phyloP scores from a whole-genome alignment of 148 eudicot genomes.

The Vaccinium myrtillus region DNA sequence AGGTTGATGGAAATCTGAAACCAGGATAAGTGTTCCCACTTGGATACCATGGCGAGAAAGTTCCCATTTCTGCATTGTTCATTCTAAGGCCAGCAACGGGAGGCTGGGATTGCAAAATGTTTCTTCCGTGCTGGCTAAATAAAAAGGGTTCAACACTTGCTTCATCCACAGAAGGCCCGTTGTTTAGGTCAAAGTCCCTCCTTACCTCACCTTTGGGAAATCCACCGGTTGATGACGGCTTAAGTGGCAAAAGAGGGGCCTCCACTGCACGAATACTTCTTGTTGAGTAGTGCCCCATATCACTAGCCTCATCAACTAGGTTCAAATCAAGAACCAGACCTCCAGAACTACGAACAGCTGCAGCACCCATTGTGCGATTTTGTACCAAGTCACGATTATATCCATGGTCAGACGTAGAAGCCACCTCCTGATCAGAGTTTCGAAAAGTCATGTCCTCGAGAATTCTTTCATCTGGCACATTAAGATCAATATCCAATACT shows the following conservation, averaged over 20 bases:
- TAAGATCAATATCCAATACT: slow-evolving; percentile 74
- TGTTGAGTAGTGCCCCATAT: slow-evolving; percentile 41
- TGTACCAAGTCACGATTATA: slow-evolving; percentile 5
- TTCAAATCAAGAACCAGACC: slow-evolving; percentile 89
- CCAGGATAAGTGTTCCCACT: slow-evolving; percentile 54
- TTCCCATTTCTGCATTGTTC: slow-evolving; percentile 40
- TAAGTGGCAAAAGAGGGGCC: slow-evolving; percentile 29
- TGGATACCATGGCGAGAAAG: slow-evolving; percentile 64
- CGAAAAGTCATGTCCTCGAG: slow-evolving; percentile 51
- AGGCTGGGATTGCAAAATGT: slow-evolving; percentile 41
- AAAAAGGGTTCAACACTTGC: slow-evolving; percentile 36
- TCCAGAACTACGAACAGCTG: slow-evolving; percentile 36
- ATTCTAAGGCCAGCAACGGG: slow-evolving; percentile 47
- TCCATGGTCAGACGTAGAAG: slow-evolving; percentile 29
- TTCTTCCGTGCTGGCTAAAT: slow-evolving; percentile 26
- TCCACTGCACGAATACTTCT: slow-evolving; percentile 41
- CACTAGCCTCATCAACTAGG: slow-evolving; percentile 60
- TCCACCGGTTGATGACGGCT: slow-evolving; percentile 30
- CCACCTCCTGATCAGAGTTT: slow-evolving; percentile 30
- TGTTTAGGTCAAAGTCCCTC: slow-evolving; percentile 79
- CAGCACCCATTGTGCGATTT: slow-evolving; percentile 8
- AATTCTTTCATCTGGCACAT: slow-evolving; percentile 75
- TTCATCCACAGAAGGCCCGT: slow-evolving; percentile 83
- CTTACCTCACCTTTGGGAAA: slow-evolving; percentile 35
- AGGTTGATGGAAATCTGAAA: slow-evolving; percentile 41